A percentile compares a stretch with the other conserved stretches of the same genome.
phyloP scores from a whole-genome alignment of 768 basidiomycete species.

The Hygrophorus pudorinus region DNA sequence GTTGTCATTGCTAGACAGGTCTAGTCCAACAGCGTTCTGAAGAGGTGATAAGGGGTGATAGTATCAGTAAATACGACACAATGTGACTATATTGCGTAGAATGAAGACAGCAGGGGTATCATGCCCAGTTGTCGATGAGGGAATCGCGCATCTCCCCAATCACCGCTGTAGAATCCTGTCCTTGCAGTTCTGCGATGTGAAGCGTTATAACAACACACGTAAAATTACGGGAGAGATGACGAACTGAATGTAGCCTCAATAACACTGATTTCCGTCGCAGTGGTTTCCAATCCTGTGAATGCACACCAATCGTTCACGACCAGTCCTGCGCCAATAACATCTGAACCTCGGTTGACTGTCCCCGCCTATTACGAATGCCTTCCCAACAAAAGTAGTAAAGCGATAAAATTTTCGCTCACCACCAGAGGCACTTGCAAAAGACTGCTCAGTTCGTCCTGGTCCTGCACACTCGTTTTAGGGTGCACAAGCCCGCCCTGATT shows the following conservation, averaged over 20 bases:
- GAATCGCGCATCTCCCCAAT: slow-evolving; percentile 90
- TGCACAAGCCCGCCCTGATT: slow-evolving; percentile 98
- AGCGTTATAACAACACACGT: neutral
- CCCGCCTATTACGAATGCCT: slow-evolving; percentile 55
- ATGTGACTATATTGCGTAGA: no score
- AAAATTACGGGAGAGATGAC: slow-evolving; percentile 23
- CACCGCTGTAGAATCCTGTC: slow-evolving; percentile 69
- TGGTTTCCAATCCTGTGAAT: slow-evolving; percentile 97
- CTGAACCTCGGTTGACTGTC: slow-evolving; percentile 96
- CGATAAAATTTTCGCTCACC: slow-evolving; percentile 37
- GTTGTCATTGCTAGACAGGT: neutral
- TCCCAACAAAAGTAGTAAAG: slow-evolving; percentile 1
- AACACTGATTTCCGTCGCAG: slow-evolving; percentile 98
- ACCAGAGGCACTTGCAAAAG: slow-evolving; percentile 91
- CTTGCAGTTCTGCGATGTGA: slow-evolving; percentile 59
- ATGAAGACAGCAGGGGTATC: slow-evolving; percentile 12
- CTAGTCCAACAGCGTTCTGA: neutral
- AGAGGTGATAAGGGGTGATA: no score
- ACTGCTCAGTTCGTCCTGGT: slow-evolving; percentile 94
- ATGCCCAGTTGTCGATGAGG: slow-evolving; percentile 90
- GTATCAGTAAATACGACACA: neutral
- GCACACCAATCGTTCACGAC: slow-evolving; percentile 99
- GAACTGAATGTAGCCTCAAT: slow-evolving; percentile 96
- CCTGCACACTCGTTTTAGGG: slow-evolving; percentile 93
- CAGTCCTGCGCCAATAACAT: slow-evolving; percentile 93